These are phyloP conservation scores for Tolypocladium capitatum DNA, from an alignment of 2,329 filamentous ascomycete species.

Conservation along the genomic window DNA sequence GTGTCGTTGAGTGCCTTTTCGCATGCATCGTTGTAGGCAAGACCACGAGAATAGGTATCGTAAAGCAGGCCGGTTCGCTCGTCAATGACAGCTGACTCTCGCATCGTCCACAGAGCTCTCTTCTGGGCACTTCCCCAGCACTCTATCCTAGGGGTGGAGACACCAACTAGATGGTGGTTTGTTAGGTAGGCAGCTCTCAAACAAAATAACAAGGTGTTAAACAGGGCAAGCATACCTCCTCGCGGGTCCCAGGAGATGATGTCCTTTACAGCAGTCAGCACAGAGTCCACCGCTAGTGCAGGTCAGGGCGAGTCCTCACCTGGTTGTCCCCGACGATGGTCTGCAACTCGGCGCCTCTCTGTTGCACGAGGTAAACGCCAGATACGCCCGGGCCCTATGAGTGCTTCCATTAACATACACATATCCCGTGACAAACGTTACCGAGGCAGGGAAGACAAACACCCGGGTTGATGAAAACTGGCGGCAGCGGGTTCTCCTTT, in stretches of 20 bases:
- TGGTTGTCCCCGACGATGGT: slow-evolving; percentile 32
- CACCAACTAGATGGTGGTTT: slow-evolving; percentile 21
- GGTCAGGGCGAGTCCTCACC: slow-evolving; percentile 11
- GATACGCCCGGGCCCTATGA: slow-evolving; percentile 35
- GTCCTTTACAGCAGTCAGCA: slow-evolving; percentile 17
- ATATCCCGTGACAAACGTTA: no score
- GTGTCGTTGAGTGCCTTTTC: slow-evolving; percentile 23
- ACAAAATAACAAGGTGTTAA: not conserved
- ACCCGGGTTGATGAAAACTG: slow-evolving; percentile 22
- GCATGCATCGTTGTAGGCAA: slow-evolving; percentile 29
- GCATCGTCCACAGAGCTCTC: slow-evolving; percentile 27
- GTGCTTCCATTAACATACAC: not conserved
- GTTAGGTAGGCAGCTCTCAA: no score
- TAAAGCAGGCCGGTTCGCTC: slow-evolving; percentile 31
- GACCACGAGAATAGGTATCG: slow-evolving; percentile 29
- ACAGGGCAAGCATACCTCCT: slow-evolving; percentile 19
- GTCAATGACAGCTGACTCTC: slow-evolving; percentile 31
- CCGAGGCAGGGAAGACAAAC: slow-evolving; percentile 7
- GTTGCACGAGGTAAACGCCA: slow-evolving; percentile 22
- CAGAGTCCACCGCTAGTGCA: not conserved
- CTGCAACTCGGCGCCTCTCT: slow-evolving; percentile 22
- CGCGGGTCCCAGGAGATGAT: slow-evolving; percentile 38
- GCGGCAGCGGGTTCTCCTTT: slow-evolving; percentile 11
- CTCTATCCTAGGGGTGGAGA: slow-evolving; percentile 35
- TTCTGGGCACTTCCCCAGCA: slow-evolving; percentile 34